phyloP scores from a whole-genome alignment of 352 stramenopile species.

The Aphanomyces stellatus region DNA sequence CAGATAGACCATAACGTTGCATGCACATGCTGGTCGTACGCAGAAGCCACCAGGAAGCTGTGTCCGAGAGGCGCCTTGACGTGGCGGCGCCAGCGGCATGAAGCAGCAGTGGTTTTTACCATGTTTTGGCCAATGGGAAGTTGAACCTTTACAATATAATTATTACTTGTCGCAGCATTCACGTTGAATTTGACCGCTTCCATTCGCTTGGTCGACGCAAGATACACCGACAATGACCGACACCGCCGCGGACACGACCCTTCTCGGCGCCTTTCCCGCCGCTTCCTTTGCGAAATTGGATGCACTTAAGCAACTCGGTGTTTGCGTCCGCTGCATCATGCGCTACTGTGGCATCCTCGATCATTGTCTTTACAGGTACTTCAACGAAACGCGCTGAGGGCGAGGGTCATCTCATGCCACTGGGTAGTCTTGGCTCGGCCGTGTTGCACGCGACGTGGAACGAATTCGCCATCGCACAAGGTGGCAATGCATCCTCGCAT shows the following conservation, averaged over 20 bases:
- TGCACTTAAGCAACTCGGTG: neutral
- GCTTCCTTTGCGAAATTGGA: neutral
- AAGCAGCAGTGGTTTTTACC: neutral
- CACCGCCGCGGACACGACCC: neutral
- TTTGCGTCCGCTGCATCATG: conserved; percentile 64
- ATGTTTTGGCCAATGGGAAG: neutral
- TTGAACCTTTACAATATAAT: neutral
- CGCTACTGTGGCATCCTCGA: conserved; percentile 47
- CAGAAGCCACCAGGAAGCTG: no score
- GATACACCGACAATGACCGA: neutral
- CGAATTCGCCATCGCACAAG: neutral
- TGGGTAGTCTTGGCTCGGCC: neutral
- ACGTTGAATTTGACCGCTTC: neutral
- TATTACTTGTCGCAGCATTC: neutral
- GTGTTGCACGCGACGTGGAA: neutral
- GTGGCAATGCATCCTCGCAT: neutral
- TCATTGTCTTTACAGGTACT: conserved; percentile 42
- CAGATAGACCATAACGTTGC: no score
- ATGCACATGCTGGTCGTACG: no score
- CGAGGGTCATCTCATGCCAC: neutral
- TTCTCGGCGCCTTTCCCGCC: neutral
- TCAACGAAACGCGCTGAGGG: neutral
- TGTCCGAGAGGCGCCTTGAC: no score
- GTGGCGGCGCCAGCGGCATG: no score
- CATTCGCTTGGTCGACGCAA: neutral